These are phyloP conservation scores for Tricholoma saponaceum DNA, from an alignment of 768 basidiomycete genomes.

Conservation along the genomic window DNA sequence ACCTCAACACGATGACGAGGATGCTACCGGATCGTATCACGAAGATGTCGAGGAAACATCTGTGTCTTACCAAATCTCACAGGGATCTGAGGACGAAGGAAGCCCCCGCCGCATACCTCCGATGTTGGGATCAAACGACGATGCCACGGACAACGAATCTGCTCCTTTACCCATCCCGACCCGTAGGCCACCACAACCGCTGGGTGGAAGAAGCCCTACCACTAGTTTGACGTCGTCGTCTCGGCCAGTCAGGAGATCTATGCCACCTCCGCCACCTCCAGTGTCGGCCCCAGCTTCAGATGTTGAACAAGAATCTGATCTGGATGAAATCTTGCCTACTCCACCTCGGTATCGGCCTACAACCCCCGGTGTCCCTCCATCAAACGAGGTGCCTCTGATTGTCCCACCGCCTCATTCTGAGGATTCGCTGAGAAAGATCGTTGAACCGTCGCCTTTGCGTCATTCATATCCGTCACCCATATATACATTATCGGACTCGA, in stretches of 20 bases:
- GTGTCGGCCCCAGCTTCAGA: conserved; percentile 12
- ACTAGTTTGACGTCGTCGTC: conserved; percentile 2
- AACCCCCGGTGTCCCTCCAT: conserved; percentile 11
- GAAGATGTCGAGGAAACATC: not conserved
- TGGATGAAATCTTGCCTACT: conserved; percentile 31
- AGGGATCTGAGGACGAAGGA: conserved; percentile 12
- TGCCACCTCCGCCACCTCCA: conserved; percentile 13
- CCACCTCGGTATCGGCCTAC: conserved; percentile 17
- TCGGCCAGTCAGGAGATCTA: conserved; percentile 11
- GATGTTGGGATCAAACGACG: conserved; percentile 7
- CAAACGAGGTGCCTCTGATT: conserved; percentile 17
- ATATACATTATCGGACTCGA: conserved; percentile 2
- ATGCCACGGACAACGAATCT: conserved; percentile 13
- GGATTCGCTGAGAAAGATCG: conserved; percentile 1
- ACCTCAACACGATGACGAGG: conserved; percentile 24
- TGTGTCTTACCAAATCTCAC: not conserved
- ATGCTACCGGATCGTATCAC: conserved; percentile 9
- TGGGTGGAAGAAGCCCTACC: not conserved
- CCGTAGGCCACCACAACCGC: conserved; percentile 8
- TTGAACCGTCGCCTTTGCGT: conserved; percentile 11
- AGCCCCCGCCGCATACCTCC: conserved; percentile 13
- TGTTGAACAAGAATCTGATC: conserved; percentile 28
- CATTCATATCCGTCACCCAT: conserved; percentile 8
- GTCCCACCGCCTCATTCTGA: conserved; percentile 17
- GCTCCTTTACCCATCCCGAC: conserved; percentile 17